Base-by-base conservation (phyloP, 306 rosid genomes). In the Mimosa pudica region DNA sequence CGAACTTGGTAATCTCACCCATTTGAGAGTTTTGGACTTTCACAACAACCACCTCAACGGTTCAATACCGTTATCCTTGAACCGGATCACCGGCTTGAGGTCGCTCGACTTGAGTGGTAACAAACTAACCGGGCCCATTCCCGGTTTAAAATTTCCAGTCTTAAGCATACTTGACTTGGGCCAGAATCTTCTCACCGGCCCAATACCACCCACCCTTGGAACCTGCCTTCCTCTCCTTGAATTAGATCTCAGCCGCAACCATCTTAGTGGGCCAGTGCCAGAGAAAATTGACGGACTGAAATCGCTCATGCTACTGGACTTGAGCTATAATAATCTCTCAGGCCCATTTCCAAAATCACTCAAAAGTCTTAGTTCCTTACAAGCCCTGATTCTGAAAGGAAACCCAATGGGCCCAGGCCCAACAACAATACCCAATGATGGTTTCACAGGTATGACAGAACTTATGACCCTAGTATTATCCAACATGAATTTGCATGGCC, bases 11-110 rank as follows among this genome's bases (percentile, higher is more conserved):
- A 95, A 92, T 71, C 89, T 92, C 48, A 90, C 98, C 4, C 88
- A 51, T 20, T 74, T 95, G 16, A 85, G 54, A 16, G 86, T 91
- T 8, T 87, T 95, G 2, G 97, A 95, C 79, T 97, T 95, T 75
- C 97, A 95, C 74, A 89, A 84, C 17, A 95, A 95, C 68, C 79
- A 88, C 72, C 89, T 95, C 79, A 92, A 86, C 36, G 87, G 92
- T 14, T 87, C 98, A 1, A 80, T 95, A n/a, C 94, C 98, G 0
- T 2, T 58, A 10, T 87, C 93, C 0, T 5, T 95, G 49, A 77
- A 74, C 72, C 89, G 73, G 17, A 54, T 92, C 16, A 41, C 85
- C n/a, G 88, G 89, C 79, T 74, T 95, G 33, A 77, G 64, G 78
- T 95, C 98, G 0, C 87, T 86, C 45, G 89, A 86, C 49, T 77